A percentile compares a stretch with the other conserved stretches of the same genome.
phyloP scores from a whole-genome alignment of 805 yeast species.

The Isabelozyma rhagii region DNA sequence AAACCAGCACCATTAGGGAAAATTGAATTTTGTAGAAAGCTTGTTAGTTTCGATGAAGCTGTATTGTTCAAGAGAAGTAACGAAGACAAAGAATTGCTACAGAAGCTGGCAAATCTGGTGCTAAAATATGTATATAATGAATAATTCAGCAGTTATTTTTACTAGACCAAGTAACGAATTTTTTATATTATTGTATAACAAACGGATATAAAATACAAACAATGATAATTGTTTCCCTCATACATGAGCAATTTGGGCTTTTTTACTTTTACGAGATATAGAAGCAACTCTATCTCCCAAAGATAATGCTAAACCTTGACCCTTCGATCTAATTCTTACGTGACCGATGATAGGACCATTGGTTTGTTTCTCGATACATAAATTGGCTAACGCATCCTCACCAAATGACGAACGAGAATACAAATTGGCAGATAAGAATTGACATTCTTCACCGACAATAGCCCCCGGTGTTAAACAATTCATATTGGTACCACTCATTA shows the following conservation, averaged over 20 bases:
- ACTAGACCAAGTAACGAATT: no score
- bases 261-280: constrained; percentile 53
- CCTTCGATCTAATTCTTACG: constrained; percentile 94
- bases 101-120: constrained; percentile 1
- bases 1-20: background rate
- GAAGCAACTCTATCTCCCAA: constrained; percentile 92
- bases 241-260: constrained; percentile 10
- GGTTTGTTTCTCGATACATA: constrained; percentile 82
- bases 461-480: constrained; percentile 90
- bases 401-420: constrained; percentile 93
- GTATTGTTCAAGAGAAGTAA: constrained; percentile 12
- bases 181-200: background rate
- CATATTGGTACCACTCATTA: constrained; percentile 88
- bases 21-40: background rate
- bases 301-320: constrained; percentile 94
- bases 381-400: constrained; percentile 94
- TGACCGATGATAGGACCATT: constrained; percentile 84
- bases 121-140: constrained; percentile 5
- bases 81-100: constrained; percentile 8
- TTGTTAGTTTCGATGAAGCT: constrained; percentile 14
- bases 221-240: background rate
- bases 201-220: background rate
- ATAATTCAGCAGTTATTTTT: no score
- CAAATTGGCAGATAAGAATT: constrained; percentile 89
- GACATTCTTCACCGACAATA: constrained; percentile 83